Evolutionary conservation across 345 rosid species (phyloP), one percentile per base, ranked within the genome.

Genomic region (Gossypium stocksii): DNA sequence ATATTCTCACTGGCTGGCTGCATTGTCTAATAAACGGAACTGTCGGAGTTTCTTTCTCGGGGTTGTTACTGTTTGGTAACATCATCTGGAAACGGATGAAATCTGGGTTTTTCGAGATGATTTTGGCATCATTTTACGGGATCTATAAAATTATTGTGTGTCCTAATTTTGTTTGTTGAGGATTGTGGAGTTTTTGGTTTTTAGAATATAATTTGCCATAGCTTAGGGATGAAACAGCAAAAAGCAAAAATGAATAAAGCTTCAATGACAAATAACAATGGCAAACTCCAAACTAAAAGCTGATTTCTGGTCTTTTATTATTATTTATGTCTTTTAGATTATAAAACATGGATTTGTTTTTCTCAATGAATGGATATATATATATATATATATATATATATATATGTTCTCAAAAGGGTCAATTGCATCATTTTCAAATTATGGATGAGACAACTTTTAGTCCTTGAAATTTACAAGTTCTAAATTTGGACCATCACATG

Each of bases 31-130:
- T 51, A 51, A 51, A 51, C 19, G 7, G 17, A 49, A 15, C n/a
- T 49, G 54, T 15, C 54, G 54, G 54, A 13, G 13, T 25, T 68
- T 56, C 72, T 51, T 14, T 43, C 41, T 34, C 38, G 48, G 57
- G 66, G 77, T 60, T n/a, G 85, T 86, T 86, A 82, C 86, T 72
- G 41, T 70, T 77, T 29, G 75, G 83, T 85, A 83, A 84, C 87
- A 74, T 83, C 82, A 2, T 17, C 76, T 74, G 61, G 6, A 15
- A 57, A 64, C 27, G 65, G 62, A 72, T 63, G n/a, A 71, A 65
- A 59, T 12, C 10, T 1, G 11, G 69, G 63, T 43, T n/a, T 70
- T 71, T 38, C 52, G 58, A 19, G 52, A 20, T 62, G 20, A 3
- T 78, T 65, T 68, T 75, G 69, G 13, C 9, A 49, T 64, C 19